Conservation (phyloP, 1,284 basidiomycete species). For the Ceratobasidium sp. region DNA sequence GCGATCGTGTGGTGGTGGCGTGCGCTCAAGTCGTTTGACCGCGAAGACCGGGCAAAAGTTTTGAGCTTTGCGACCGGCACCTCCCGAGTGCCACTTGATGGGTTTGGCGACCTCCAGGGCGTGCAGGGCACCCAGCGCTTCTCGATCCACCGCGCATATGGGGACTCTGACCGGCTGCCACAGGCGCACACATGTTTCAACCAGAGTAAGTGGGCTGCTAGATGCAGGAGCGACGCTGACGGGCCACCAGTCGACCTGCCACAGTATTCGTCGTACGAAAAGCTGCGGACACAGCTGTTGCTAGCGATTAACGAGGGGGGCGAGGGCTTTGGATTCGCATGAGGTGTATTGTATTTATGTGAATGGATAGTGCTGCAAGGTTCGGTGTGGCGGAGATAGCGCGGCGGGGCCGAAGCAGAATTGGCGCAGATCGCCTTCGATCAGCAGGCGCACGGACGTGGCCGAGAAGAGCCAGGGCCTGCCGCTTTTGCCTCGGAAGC, state of each 20-base stretch:
- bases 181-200: constrained; percentile 86
- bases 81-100: constrained; percentile 91
- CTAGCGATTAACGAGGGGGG: constrained; percentile 93
- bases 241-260: constrained; percentile 78
- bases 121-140: constrained; percentile 95
- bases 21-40: constrained; percentile 95
- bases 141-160: constrained; percentile 93
- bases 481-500: constrained; percentile 23
- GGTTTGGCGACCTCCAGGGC: constrained; percentile 88
- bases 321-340: constrained; percentile 88
- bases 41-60: constrained; percentile 94
- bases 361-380: not conserved
- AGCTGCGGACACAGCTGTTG: constrained; percentile 84
- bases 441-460: constrained; percentile 4
- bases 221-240: not conserved
- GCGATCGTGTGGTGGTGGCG: constrained; percentile 99
- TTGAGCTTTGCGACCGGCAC: constrained; percentile 97
- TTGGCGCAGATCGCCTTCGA: constrained; percentile 30
- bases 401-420: constrained; percentile 15
- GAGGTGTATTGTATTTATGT: constrained; percentile 43
- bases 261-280: constrained; percentile 91
- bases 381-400: constrained; percentile 18
- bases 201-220: constrained; percentile 46
- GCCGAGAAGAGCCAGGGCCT: constrained; percentile 13
- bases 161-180: constrained; percentile 82